Conservation (phyloP, 2,329 filamentous ascomycete species). For the Pseudocercospora crystallina region DNA sequence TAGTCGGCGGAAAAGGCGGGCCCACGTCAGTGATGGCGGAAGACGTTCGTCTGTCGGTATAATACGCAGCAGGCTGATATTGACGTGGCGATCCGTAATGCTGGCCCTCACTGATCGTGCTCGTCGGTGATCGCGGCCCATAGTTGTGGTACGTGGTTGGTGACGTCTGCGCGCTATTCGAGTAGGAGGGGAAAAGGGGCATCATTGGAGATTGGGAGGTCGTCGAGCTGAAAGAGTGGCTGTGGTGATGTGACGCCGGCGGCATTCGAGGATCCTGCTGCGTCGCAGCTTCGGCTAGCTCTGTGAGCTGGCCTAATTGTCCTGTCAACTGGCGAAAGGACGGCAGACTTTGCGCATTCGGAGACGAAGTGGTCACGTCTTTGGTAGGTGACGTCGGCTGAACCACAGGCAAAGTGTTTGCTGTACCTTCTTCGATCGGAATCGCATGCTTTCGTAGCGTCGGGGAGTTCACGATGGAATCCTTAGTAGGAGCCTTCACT, state of each 20-base stretch:
- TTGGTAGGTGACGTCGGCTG: constrained; percentile 22
- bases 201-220: constrained; percentile 30
- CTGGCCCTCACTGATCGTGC: constrained; percentile 24
- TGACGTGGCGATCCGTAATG: constrained; percentile 29
- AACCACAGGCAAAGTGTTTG: constrained; percentile 30
- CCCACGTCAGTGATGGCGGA: constrained; percentile 19
- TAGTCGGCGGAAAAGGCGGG: constrained; percentile 16
- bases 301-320: constrained; percentile 47
- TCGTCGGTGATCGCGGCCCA: constrained; percentile 28
- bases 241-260: constrained; percentile 25
- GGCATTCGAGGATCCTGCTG: constrained; percentile 24
- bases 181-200: constrained; percentile 25
- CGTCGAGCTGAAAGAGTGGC: constrained; percentile 31
- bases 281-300: constrained; percentile 34
- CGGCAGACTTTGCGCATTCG: constrained; percentile 30
- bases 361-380: constrained; percentile 22
- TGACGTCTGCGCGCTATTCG: constrained; percentile 29
- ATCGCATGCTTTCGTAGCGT: constrained; percentile 25
- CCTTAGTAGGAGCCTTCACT: constrained; percentile 5
- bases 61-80: constrained; percentile 21
- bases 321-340: constrained; percentile 34
- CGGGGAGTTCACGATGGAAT: constrained; percentile 25
- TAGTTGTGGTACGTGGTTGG: constrained; percentile 22
- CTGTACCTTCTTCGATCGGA: constrained; percentile 12
- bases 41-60: constrained; percentile 23